These are phyloP conservation scores for Phoma sp. DNA, from an alignment of 2,329 filamentous ascomycete genomes.

Conservation along the genomic window DNA sequence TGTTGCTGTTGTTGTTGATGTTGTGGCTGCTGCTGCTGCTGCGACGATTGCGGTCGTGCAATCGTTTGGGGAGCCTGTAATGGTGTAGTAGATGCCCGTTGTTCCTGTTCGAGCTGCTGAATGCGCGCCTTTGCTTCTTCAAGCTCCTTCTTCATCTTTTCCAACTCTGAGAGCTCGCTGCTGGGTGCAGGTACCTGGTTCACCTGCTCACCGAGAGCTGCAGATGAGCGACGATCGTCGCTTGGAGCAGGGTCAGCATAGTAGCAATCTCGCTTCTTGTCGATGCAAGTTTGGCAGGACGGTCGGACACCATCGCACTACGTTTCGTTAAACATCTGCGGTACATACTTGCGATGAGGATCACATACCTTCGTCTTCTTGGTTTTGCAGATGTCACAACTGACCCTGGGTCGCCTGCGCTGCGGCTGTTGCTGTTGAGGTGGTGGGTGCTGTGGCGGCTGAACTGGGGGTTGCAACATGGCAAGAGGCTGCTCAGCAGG, in stretches of 20 bases:
- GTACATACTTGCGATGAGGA: neutral
- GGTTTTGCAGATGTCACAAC: slow-evolving; percentile 45
- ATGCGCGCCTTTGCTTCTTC: slow-evolving; percentile 47
- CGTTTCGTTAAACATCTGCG: slow-evolving; percentile 13
- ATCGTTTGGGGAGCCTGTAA: slow-evolving; percentile 32
- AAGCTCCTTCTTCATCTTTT: slow-evolving; percentile 43
- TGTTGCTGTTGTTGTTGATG: slow-evolving; percentile 17
- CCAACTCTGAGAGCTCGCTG: slow-evolving; percentile 37
- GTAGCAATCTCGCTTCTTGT: slow-evolving; percentile 44
- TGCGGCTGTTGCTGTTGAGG: slow-evolving; percentile 14
- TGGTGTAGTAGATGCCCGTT: slow-evolving; percentile 36
- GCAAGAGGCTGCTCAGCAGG: slow-evolving; percentile 17
- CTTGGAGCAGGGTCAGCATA: slow-evolving; percentile 32
- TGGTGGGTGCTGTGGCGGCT: slow-evolving; percentile 9
- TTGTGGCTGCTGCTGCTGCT: slow-evolving; percentile 26
- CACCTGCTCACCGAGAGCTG: slow-evolving; percentile 18
- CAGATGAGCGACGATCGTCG: slow-evolving; percentile 28
- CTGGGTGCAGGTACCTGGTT: slow-evolving; percentile 26
- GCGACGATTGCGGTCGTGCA: slow-evolving; percentile 25
- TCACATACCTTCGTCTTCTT: slow-evolving; percentile 46
- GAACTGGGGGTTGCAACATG: slow-evolving; percentile 6
- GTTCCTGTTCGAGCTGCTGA: slow-evolving; percentile 40
- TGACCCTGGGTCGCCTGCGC: slow-evolving; percentile 37
- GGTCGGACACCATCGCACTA: slow-evolving; percentile 47
- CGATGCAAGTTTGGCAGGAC: slow-evolving; percentile 41